A percentile compares a stretch with the other conserved stretches of the same genome.
phyloP scores from a whole-genome alignment of 2,329 filamentous ascomycete genomes.

The Mollisiaceae sp. region DNA sequence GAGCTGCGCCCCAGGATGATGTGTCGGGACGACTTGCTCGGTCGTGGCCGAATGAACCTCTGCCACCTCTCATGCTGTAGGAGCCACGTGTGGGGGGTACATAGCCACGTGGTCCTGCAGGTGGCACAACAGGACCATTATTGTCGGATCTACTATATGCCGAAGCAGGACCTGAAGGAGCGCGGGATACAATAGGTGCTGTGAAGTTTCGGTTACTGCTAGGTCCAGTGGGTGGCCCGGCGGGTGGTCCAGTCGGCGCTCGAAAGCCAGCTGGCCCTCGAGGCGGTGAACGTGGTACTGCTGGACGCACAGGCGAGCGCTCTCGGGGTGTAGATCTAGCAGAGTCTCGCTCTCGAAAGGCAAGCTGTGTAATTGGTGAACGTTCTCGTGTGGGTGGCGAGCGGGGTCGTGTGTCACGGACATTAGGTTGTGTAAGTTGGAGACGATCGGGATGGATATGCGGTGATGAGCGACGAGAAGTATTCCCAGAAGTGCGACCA shows the following conservation, averaged over 20 bases:
- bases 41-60: constrained; percentile 40
- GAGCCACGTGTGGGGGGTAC: constrained; percentile 33
- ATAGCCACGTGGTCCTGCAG: constrained; percentile 44
- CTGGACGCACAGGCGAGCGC: constrained; percentile 38
- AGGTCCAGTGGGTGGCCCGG: constrained; percentile 44
- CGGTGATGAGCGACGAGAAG: constrained; percentile 67
- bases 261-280: constrained; percentile 42
- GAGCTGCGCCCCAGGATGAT: constrained; percentile 38
- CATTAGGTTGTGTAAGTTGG: constrained; percentile 46
- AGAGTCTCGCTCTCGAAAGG: constrained; percentile 38
- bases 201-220: constrained; percentile 40
- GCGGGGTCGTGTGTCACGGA: constrained; percentile 39
- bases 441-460: constrained; percentile 59
- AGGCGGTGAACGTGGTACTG: constrained; percentile 40
- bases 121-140: constrained; percentile 33
- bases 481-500: constrained; percentile 59
- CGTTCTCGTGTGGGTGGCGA: constrained; percentile 37
- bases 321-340: constrained; percentile 40
- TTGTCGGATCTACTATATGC: constrained; percentile 30
- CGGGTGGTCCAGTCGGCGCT: constrained; percentile 43
- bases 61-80: constrained; percentile 38
- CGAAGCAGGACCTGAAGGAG: constrained; percentile 13
- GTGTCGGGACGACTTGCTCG: constrained; percentile 37
- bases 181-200: constrained; percentile 28
- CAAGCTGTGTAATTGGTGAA: constrained; percentile 34